These are phyloP conservation scores for Ophiostoma fasciatum DNA, from an alignment of 2,329 filamentous ascomycete species.

Conservation along the genomic window DNA sequence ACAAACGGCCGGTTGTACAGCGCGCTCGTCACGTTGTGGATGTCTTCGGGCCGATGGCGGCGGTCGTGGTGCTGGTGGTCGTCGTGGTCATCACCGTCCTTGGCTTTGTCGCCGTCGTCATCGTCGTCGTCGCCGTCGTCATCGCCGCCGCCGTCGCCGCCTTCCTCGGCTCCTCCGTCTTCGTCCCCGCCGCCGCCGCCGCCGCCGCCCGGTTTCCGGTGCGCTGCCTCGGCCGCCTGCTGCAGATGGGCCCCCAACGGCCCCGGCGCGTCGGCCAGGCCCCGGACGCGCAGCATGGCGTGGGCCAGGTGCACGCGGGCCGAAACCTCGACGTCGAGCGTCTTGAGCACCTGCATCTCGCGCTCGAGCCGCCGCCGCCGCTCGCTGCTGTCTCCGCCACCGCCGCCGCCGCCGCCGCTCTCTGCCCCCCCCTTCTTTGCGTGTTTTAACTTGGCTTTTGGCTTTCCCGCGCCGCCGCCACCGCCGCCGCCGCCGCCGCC, in stretches of 20 bases:
- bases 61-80: not conserved
- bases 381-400: conserved; percentile 20
- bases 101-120: too few relatives aligned
- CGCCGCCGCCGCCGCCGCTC: not conserved
- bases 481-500: not conserved
- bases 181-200: not conserved
- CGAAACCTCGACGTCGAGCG: conserved; percentile 41
- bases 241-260: conserved; percentile 19
- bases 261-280: conserved; percentile 33
- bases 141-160: not conserved
- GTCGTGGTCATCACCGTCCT: not conserved
- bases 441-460: too few relatives aligned
- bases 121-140: too few relatives aligned
- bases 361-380: conserved; percentile 47
- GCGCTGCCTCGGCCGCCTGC: conserved; percentile 27
- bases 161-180: too few relatives aligned
- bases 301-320: conserved; percentile 41
- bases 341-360: conserved; percentile 43
- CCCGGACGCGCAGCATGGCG: conserved; percentile 37
- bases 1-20: conserved; percentile 38
- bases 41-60: conserved; percentile 25
- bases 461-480: too few relatives aligned
- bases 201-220: conserved; percentile 19
- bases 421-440: not conserved
- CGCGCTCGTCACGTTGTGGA: conserved; percentile 46